phyloP scores from a whole-genome alignment of 2,329 filamentous ascomycete species.

The Fusarium virguliforme region DNA sequence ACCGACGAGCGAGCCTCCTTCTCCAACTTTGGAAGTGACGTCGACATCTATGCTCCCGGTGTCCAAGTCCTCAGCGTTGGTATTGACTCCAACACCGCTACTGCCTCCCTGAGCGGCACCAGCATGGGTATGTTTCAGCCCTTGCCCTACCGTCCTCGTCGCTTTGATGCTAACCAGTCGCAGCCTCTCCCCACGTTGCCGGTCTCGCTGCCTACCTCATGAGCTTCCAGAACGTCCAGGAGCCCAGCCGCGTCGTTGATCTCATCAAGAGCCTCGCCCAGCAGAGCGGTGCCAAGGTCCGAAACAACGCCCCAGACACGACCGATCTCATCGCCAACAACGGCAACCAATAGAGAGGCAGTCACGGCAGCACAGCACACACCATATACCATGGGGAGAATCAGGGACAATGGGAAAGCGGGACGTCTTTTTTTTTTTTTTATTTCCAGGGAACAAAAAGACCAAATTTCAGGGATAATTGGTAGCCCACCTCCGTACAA shows the following conservation, averaged over 20 bases:
- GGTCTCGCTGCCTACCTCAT: slow-evolving; percentile 80
- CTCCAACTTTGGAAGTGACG: slow-evolving; percentile 70
- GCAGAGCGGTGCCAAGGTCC: slow-evolving; percentile 63
- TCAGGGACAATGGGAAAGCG: slow-evolving; percentile 34
- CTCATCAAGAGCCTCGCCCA: slow-evolving; percentile 70
- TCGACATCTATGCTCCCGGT: slow-evolving; percentile 72
- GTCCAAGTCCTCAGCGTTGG: slow-evolving; percentile 69
- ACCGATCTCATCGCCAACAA: slow-evolving; percentile 73
- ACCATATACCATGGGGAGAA: slow-evolving; percentile 3
- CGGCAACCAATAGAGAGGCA: slow-evolving; percentile 58
- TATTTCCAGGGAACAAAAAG: slow-evolving; percentile 22
- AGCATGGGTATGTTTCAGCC: slow-evolving; percentile 66
- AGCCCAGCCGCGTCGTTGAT: slow-evolving; percentile 56
- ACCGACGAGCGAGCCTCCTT: slow-evolving; percentile 67
- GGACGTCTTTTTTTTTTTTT: slow-evolving; percentile 25
- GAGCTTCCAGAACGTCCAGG: slow-evolving; percentile 66
- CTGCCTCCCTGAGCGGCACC: slow-evolving; percentile 67
- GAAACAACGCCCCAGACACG: slow-evolving; percentile 61
- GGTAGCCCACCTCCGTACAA: slow-evolving; percentile 42
- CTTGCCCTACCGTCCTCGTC: background rate
- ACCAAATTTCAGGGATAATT: slow-evolving; percentile 46
- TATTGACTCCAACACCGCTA: slow-evolving; percentile 65
- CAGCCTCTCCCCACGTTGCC: slow-evolving; percentile 76
- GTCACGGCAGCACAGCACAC: slow-evolving; percentile 17
- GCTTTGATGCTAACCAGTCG: slow-evolving; percentile 33